Percentiles rank a stretch among this genome's conserved stretches.
These are phyloP conservation scores for Alloascoidea hylecoeti DNA, from an alignment of 805 yeast genomes.

Conservation along the genomic window DNA sequence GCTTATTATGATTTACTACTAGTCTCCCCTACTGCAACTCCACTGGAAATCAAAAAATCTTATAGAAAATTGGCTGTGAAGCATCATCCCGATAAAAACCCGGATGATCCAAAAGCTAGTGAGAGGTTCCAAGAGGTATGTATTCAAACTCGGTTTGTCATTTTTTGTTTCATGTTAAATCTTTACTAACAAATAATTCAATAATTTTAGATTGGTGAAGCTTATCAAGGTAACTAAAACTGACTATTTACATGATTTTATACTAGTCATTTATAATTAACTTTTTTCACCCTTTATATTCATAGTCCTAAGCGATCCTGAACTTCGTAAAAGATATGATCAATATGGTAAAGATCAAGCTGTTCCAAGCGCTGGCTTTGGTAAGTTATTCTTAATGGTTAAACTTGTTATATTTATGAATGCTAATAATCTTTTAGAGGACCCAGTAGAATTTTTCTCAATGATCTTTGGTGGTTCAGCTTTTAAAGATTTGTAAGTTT, in stretches of 20 bases:
- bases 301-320: conserved; percentile 65
- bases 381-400: conserved; percentile 6
- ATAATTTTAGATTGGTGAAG: conserved; percentile 26
- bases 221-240: conserved; percentile 23
- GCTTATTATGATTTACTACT: conserved; percentile 74
- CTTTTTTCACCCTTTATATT: conserved; percentile 22
- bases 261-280: background rate
- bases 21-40: conserved; percentile 55
- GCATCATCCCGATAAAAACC: conserved; percentile 94
- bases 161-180: background rate
- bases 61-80: conserved; percentile 81
- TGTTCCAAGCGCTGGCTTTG: conserved; percentile 56
- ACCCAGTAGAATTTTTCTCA: conserved; percentile 76
- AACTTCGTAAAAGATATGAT: conserved; percentile 62
- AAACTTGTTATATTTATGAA: background rate
- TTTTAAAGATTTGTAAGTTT: conserved; percentile 36
- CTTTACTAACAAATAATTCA: background rate
- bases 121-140: conserved; percentile 66
- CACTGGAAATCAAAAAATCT: conserved; percentile 81
- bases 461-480: conserved; percentile 89
- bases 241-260: conserved; percentile 2
- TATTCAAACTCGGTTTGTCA: conserved; percentile 1
- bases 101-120: conserved; percentile 86
- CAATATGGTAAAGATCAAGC: conserved; percentile 72
- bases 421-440: conserved; percentile 25